Evolutionary conservation across 2,329 filamentous ascomycete species (phyloP).

Genomic region (Didymella pinodella): DNA sequence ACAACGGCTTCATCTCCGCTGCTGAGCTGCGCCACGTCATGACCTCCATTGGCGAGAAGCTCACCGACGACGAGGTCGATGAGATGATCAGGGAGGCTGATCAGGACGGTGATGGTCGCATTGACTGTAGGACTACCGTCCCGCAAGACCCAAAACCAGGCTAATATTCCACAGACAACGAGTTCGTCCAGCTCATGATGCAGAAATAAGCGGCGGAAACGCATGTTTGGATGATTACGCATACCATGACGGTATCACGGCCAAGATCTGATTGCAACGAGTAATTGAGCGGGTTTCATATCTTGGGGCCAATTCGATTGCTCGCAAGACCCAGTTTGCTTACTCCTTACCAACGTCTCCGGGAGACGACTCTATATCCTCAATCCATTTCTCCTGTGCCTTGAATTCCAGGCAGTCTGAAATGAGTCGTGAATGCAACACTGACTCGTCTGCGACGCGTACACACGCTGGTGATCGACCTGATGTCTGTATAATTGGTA

Average conservation of each 20-base stretch:
- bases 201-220: constrained; percentile 55
- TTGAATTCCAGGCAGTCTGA: neutral
- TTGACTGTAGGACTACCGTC: constrained; percentile 62
- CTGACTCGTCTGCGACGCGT: constrained; percentile 5
- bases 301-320: constrained; percentile 30
- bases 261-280: constrained; percentile 39
- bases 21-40: constrained; percentile 70
- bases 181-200: constrained; percentile 66
- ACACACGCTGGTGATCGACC: constrained; percentile 1
- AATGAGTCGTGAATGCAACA: neutral
- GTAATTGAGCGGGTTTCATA: constrained; percentile 39
- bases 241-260: constrained; percentile 41
- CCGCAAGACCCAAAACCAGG: constrained; percentile 2
- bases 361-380: constrained; percentile 46
- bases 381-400: constrained; percentile 43
- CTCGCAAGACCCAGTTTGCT: constrained; percentile 34
- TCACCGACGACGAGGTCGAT: constrained; percentile 69
- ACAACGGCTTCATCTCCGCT: constrained; percentile 70
- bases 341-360: constrained; percentile 32
- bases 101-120: constrained; percentile 69
- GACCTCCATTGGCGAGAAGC: constrained; percentile 70
- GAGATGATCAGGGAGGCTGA: constrained; percentile 73
- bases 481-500: constrained; percentile 8
- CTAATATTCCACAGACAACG: constrained; percentile 57
- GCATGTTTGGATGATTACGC: constrained; percentile 41